Evolutionary conservation across 345 rosid species (phyloP).

Genomic region (Eutrema japonicum): DNA sequence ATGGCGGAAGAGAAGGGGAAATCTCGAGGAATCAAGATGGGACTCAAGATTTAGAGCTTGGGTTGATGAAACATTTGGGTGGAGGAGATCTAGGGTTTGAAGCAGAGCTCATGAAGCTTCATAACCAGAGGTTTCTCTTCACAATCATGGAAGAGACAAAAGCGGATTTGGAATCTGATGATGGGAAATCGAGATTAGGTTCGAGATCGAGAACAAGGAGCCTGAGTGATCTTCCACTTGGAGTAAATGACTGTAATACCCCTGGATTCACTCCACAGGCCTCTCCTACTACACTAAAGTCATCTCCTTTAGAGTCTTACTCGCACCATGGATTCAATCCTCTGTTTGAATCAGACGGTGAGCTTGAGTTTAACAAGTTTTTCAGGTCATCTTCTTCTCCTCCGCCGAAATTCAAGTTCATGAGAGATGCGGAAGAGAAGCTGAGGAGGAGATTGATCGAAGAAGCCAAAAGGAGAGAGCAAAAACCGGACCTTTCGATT

Average conservation of each 20-base stretch:
- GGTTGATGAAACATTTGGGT: slow-evolving; percentile 60
- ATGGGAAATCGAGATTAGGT: slow-evolving; percentile 63
- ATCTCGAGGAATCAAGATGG: slow-evolving; percentile 31
- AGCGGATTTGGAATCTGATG: slow-evolving; percentile 96
- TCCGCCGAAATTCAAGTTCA: slow-evolving; percentile 93
- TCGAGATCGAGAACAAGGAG: slow-evolving; percentile 72
- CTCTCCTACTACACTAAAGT: slow-evolving; percentile 65
- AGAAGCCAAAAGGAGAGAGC: slow-evolving; percentile 55
- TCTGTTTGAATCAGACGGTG: slow-evolving; percentile 74
- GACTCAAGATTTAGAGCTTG: slow-evolving; percentile 59
- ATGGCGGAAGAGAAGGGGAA: slow-evolving; percentile 27
- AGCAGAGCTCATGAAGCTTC: slow-evolving; percentile 91
- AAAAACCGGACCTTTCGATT: slow-evolving; percentile 14
- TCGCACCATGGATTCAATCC: slow-evolving; percentile 74
- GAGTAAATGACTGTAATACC: slow-evolving; percentile 45
- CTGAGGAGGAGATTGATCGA: slow-evolving; percentile 60
- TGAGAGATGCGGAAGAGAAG: slow-evolving; percentile 95
- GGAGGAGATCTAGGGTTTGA: slow-evolving; percentile 58
- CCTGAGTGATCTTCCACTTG: slow-evolving; percentile 63
- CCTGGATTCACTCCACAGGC: slow-evolving; percentile 68
- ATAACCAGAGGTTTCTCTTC: slow-evolving; percentile 92
- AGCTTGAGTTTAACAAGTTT: slow-evolving; percentile 56
- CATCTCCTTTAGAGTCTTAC: slow-evolving; percentile 57
- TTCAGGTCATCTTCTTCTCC: slow-evolving; percentile 62
- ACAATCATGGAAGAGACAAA: slow-evolving; percentile 93